A percentile compares a stretch with the other conserved stretches of the same genome.
Conservation (phyloP, 2,329 filamentous ascomycete genomes). For the Ophiocordyceps camponoti-saundersi region DNA sequence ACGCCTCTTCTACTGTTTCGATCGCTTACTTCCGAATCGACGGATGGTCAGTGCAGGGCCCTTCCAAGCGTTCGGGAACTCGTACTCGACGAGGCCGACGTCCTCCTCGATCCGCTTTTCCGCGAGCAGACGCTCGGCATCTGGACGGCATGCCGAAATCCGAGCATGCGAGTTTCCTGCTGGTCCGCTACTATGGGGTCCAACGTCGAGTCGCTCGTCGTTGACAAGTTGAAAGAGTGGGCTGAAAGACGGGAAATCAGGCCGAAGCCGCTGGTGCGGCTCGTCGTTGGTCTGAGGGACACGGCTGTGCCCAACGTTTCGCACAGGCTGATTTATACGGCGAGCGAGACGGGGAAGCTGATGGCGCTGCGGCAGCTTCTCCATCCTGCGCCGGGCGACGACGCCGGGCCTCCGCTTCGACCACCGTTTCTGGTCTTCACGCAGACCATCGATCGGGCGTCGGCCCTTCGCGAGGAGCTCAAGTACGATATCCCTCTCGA, state of each 20-base stretch:
- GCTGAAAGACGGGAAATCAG: slow-evolving; percentile 19
- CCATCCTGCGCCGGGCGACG: slow-evolving; percentile 46
- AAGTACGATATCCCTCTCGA: slow-evolving; percentile 86
- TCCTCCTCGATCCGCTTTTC: slow-evolving; percentile 82
- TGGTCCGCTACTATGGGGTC: slow-evolving; percentile 98
- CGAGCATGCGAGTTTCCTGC: slow-evolving; percentile 56
- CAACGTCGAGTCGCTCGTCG: slow-evolving; percentile 66
- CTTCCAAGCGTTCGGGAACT: slow-evolving; percentile 56
- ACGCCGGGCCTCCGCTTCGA: slow-evolving; percentile 45
- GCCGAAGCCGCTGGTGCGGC: slow-evolving; percentile 47
- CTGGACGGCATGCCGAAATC: slow-evolving; percentile 62
- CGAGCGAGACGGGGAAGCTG: slow-evolving; percentile 84
- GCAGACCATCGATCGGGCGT: slow-evolving; percentile 82
- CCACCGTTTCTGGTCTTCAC: slow-evolving; percentile 93
- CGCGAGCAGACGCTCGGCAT: slow-evolving; percentile 72
- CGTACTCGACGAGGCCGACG: slow-evolving; percentile 86
- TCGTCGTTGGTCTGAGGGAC: slow-evolving; percentile 94
- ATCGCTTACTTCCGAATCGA: slow-evolving; percentile 33
- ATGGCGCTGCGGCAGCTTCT: slow-evolving; percentile 80
- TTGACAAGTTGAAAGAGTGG: slow-evolving; percentile 45
- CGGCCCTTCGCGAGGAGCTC: slow-evolving; percentile 75
- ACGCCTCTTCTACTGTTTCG: slow-evolving; percentile 52
- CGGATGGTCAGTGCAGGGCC: slow-evolving; percentile 25
- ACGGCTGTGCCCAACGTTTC: slow-evolving; percentile 83
- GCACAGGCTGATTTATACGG: slow-evolving; percentile 80